Base-by-base conservation (phyloP, 495 filamentous ascomycete species). In the Penicillium ochrochloron region DNA sequence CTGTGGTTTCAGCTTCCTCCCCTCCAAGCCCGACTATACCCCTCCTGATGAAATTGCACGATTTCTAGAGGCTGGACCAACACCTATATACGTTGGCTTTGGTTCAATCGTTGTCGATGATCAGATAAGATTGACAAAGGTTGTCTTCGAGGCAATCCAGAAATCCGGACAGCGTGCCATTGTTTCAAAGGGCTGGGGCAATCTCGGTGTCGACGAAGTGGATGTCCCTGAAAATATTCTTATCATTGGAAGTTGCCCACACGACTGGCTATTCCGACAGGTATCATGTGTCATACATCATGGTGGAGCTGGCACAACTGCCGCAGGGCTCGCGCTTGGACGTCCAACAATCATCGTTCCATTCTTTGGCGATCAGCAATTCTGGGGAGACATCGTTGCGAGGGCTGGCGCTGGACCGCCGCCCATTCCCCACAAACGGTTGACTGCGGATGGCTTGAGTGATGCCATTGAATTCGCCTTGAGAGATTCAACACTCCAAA, bases 331-430 rank as follows among this genome's bases (percentile, higher is more conserved):
- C 52, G 80, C 86, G 3, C 75, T 82, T 0, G 90, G 88, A 1
- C 83, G 84, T 39, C 91, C 92, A 4, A 94, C 92, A 0, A 82
- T 91, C 1, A 82, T 95, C 27, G 86, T 95, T 10, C 92, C 92
- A 0, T 95, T 95, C 77, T 94, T 95, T 67, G 92, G 92, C 5
- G 92, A 94, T 60, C 91, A 94, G 70, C 88, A 89, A 2, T 94
- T 93, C 64, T 94, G 92, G 92, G 92, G 91, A 19, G 77, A 84
- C 2, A 91, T 94, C 83, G 85, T 94, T 23, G 86, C 88, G 3
- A 80, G 75, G 50, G 87, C 90, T 19, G 89, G 89, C 6, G 92
- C 91, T 1, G 92, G 92, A 4, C 91, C 91, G 0, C 66, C 73
- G 0, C 91, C 92, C 0, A 90, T 93, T 61, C 88, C 90, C 0